phyloP scores from a whole-genome alignment of 2,329 filamentous ascomycete genomes.

The Alternaria gaisen region DNA sequence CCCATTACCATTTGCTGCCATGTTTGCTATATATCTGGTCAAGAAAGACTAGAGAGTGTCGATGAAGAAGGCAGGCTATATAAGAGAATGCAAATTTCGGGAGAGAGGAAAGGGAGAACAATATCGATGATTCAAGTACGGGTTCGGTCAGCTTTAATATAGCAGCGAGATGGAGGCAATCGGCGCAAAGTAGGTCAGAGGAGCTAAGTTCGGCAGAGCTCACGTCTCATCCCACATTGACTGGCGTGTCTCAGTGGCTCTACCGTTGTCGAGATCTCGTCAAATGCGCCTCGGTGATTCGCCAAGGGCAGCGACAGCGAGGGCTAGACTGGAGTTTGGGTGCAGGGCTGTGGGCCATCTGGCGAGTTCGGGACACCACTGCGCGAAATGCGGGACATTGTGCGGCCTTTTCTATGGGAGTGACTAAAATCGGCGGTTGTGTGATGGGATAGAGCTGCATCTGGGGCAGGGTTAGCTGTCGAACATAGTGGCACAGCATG shows the following conservation, averaged over 20 bases:
- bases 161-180: slow-evolving; percentile 44
- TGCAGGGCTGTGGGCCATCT: slow-evolving; percentile 38
- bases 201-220: slow-evolving; percentile 41
- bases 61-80: neutral
- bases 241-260: slow-evolving; percentile 32
- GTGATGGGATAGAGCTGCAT: slow-evolving; percentile 31
- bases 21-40: slow-evolving; percentile 21
- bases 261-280: slow-evolving; percentile 33
- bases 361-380: slow-evolving; percentile 40
- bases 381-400: slow-evolving; percentile 46
- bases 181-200: slow-evolving; percentile 42
- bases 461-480: slow-evolving; percentile 36
- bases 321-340: slow-evolving; percentile 31
- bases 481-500: slow-evolving; percentile 35
- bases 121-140: slow-evolving; percentile 23
- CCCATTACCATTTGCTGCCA: slow-evolving; percentile 47
- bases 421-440: slow-evolving; percentile 47
- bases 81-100: slow-evolving; percentile 16
- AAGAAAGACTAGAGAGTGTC: slow-evolving; percentile 1
- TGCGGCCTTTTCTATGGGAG: slow-evolving; percentile 45
- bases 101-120: slow-evolving; percentile 28
- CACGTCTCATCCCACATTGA: slow-evolving; percentile 43
- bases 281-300: slow-evolving; percentile 38
- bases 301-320: slow-evolving; percentile 31
- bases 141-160: slow-evolving; percentile 52